A percentile compares a stretch with the other conserved stretches of the same genome.
phyloP scores from a whole-genome alignment of 306 rosid genomes.

The Sicyos baderoa region DNA sequence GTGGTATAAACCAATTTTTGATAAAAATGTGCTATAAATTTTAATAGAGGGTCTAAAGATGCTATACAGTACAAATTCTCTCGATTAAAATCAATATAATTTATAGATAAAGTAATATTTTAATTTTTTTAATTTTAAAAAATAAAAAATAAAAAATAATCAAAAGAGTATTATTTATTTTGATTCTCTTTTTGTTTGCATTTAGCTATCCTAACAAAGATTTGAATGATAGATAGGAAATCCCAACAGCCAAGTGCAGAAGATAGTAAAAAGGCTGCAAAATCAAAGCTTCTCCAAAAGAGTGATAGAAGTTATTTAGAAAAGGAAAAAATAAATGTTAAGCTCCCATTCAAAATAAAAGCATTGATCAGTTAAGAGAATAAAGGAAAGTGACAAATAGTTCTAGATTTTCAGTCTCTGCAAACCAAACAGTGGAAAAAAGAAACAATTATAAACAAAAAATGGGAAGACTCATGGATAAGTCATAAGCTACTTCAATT shows the following conservation, averaged over 20 bases:
- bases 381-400: slow-evolving; percentile 13
- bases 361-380: not conserved
- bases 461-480: no score
- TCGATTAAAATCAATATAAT: no score
- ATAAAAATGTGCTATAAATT: no score
- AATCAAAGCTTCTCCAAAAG: not conserved
- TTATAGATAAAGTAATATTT: no score
- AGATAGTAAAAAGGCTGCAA: not conserved
- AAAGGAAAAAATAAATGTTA: not conserved
- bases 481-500: no score
- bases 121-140: no score
- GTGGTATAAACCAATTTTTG: no score
- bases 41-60: no score
- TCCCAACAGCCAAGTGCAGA: not conserved
- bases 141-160: no score
- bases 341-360: not conserved
- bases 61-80: no score
- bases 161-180: no score
- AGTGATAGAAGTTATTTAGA: not conserved
- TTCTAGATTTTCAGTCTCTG: slow-evolving; percentile 13
- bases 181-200: no score
- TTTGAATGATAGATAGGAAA: not conserved
- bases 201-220: not conserved
- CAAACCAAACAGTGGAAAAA: not conserved
- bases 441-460: not conserved